Conservation (phyloP, 164 flowering plant species). For the Vitis riparia region DNA sequence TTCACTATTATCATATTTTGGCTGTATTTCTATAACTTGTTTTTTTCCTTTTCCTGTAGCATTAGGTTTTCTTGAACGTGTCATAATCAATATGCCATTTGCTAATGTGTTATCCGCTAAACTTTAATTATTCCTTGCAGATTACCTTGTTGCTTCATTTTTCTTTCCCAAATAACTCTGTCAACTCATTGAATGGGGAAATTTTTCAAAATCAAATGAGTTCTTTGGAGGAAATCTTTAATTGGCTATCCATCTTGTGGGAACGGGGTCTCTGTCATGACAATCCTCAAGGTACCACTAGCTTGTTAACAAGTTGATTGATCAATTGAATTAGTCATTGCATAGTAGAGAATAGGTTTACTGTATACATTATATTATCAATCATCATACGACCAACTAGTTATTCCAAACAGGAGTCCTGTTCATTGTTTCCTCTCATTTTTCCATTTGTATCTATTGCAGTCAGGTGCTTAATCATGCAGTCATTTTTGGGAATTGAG, state of each 20-base stretch:
- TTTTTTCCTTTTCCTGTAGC: background rate
- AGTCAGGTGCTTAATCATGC: conserved; percentile 94
- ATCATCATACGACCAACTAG: background rate
- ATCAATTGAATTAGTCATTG: background rate
- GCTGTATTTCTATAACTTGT: too few relatives aligned
- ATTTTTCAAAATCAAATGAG: conserved; percentile 40
- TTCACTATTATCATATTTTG: too few relatives aligned
- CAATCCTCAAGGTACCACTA: conserved; percentile 82
- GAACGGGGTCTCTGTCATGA: conserved; percentile 85
- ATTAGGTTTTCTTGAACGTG: background rate
- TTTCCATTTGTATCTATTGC: conserved; percentile 27
- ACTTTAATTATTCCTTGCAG: conserved; percentile 33
- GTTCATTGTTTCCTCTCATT: background rate
- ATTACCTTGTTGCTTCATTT: conserved; percentile 58
- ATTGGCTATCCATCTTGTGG: conserved; percentile 87
- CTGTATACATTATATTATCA: background rate
- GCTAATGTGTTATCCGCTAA: conserved; percentile 1
- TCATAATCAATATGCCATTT: background rate
- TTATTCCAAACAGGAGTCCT: background rate
- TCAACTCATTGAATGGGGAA: conserved; percentile 21
- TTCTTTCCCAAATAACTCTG: conserved; percentile 23
- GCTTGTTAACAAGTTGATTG: background rate
- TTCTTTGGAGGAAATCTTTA: conserved; percentile 43
- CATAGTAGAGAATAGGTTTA: background rate
- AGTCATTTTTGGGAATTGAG: conserved; percentile 74